Conservation (phyloP, 108 stramenopile species). For the Cyclotella choctawhatcheeana region DNA sequence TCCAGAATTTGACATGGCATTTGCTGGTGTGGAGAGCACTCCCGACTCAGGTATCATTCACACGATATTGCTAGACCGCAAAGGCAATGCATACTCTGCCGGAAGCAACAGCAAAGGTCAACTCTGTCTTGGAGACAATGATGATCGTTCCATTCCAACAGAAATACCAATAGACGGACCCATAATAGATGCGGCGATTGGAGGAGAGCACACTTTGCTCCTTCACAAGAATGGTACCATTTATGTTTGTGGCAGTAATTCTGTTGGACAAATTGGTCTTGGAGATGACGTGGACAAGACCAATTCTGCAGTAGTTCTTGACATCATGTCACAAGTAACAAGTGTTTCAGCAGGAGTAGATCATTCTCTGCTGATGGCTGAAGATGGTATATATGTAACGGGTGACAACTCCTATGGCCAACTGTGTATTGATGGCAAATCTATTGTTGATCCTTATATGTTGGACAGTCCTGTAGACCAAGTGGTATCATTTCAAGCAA, state of each 20-base stretch:
- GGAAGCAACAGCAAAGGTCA: conserved; percentile 38
- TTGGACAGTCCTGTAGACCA: conserved; percentile 15
- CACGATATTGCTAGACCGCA: conserved; percentile 32
- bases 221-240: conserved; percentile 44
- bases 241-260: conserved; percentile 53
- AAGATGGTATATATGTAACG: conserved; percentile 38
- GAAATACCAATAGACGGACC: conserved; percentile 29
- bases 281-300: conserved; percentile 16
- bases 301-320: conserved; percentile 12
- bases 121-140: conserved; percentile 40
- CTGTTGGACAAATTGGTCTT: conserved; percentile 49
- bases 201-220: conserved; percentile 54
- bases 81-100: conserved; percentile 26
- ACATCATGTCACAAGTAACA: conserved; percentile 8
- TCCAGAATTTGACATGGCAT: conserved; percentile 34
- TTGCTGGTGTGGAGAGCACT: conserved; percentile 28
- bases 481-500: conserved; percentile 20
- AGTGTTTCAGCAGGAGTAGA: conserved; percentile 43
- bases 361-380: conserved; percentile 37
- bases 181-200: conserved; percentile 42
- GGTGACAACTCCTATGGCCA: conserved; percentile 53
- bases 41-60: conserved; percentile 28
- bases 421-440: conserved; percentile 35
- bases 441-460: conserved; percentile 11
- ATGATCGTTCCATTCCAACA: conserved; percentile 25